phyloP scores from a whole-genome alignment of 257 asterid genomes.

The Dorcoceras hygrometricum region DNA sequence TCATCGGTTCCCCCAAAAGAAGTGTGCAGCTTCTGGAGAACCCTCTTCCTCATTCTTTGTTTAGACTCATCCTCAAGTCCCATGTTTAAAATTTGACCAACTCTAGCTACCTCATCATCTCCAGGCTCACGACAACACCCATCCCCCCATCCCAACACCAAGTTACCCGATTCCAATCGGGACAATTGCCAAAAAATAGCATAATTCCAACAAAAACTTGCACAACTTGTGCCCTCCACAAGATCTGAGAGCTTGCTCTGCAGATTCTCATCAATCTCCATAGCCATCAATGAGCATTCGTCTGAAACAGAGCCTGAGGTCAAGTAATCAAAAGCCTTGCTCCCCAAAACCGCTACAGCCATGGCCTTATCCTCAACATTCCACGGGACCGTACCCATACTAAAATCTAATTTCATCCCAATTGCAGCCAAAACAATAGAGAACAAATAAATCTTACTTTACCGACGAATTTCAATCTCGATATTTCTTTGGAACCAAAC shows the following conservation, averaged over 20 bases:
- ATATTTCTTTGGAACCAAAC: slow-evolving; percentile 20
- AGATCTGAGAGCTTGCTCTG: slow-evolving; percentile 95
- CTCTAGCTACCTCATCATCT: slow-evolving; percentile 61
- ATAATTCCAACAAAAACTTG: slow-evolving; percentile 80
- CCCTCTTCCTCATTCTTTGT: slow-evolving; percentile 89
- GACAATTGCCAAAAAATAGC: slow-evolving; percentile 97
- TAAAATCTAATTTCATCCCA: slow-evolving; percentile 38
- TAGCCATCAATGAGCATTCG: slow-evolving; percentile 73
- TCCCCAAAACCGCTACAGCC: slow-evolving; percentile 83
- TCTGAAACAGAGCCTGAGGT: slow-evolving; percentile 67
- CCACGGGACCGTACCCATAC: slow-evolving; percentile 61
- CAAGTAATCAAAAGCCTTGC: slow-evolving; percentile 82
- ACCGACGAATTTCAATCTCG: slow-evolving; percentile 29
- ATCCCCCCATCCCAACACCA: slow-evolving; percentile 97
- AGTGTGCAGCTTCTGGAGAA: slow-evolving; percentile 70
- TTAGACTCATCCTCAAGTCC: slow-evolving; percentile 67
- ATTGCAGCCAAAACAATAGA: slow-evolving; percentile 4
- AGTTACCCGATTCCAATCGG: slow-evolving; percentile 69
- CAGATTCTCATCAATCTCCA: slow-evolving; percentile 74
- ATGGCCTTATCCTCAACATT: slow-evolving; percentile 68
- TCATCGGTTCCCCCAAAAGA: slow-evolving; percentile 81
- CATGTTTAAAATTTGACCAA: slow-evolving; percentile 42
- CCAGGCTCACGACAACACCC: slow-evolving; percentile 91
- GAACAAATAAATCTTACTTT: slow-evolving; percentile 12
- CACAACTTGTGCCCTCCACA: slow-evolving; percentile 63